Conservation (phyloP, 495 filamentous ascomycete species). For the Penicillium herquei region DNA sequence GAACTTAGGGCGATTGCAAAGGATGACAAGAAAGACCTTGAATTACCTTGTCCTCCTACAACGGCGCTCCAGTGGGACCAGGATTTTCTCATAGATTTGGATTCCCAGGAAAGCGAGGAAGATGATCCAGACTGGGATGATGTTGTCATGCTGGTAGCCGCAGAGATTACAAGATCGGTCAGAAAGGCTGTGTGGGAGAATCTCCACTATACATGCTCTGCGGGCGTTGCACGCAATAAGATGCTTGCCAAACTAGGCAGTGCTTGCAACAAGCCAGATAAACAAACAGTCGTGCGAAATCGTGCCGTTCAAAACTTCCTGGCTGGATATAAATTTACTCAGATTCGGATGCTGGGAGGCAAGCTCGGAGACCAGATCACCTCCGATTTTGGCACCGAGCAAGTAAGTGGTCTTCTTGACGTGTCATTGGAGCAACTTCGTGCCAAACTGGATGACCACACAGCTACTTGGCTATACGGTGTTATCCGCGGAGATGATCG, state of each 20-base stretch:
- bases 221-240: constrained; percentile 85
- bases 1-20: constrained; percentile 63
- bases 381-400: constrained; percentile 73
- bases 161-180: constrained; percentile 81
- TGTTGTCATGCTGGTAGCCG: constrained; percentile 78
- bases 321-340: constrained; percentile 85
- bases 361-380: constrained; percentile 88
- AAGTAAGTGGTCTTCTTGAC: constrained; percentile 70
- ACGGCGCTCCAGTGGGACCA: constrained; percentile 75
- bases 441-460: constrained; percentile 78
- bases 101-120: constrained; percentile 67
- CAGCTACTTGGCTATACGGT: constrained; percentile 82
- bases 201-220: constrained; percentile 87
- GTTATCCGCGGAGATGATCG: constrained; percentile 81
- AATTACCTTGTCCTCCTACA: constrained; percentile 70
- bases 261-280: constrained; percentile 86
- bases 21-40: constrained; percentile 69
- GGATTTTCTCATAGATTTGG: constrained; percentile 75
- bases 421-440: constrained; percentile 77
- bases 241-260: constrained; percentile 94
- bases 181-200: constrained; percentile 62
- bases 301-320: constrained; percentile 80
- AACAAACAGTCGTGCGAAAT: constrained; percentile 86
- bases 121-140: constrained; percentile 96
- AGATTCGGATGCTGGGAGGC: constrained; percentile 93